These are phyloP conservation scores for Diaporthe helianthi DNA, from an alignment of 2,329 filamentous ascomycete genomes.

Conservation along the genomic window DNA sequence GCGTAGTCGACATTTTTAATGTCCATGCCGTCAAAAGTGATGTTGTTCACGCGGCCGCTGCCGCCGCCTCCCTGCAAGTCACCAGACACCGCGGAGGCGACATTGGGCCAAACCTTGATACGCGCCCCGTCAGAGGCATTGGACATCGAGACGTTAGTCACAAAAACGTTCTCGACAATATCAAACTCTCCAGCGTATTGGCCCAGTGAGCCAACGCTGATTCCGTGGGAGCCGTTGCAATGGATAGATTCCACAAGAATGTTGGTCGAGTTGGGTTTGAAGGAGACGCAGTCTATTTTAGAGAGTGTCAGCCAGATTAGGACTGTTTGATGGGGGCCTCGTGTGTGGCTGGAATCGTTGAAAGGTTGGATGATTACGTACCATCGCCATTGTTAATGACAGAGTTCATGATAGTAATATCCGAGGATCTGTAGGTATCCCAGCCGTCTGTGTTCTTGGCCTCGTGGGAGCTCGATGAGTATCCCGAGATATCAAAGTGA, in stretches of 20 bases:
- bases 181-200: conserved; percentile 70
- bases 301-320: not conserved
- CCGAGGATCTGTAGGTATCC: conserved; percentile 66
- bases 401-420: conserved; percentile 69
- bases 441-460: conserved; percentile 73
- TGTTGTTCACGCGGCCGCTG: conserved; percentile 64
- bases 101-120: conserved; percentile 68
- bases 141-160: conserved; percentile 65
- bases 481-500: conserved; percentile 65
- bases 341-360: too few species aligned
- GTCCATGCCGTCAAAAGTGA: conserved; percentile 64
- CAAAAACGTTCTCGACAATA: conserved; percentile 72
- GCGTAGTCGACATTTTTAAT: conserved; percentile 68
- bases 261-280: conserved; percentile 76
- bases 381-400: conserved; percentile 70
- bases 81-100: conserved; percentile 43
- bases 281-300: conserved; percentile 66
- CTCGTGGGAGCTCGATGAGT: conserved; percentile 54
- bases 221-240: conserved; percentile 76
- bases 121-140: conserved; percentile 71
- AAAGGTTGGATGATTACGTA: not conserved
- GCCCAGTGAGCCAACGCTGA: conserved; percentile 74
- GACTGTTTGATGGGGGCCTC: not conserved
- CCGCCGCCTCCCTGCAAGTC: conserved; percentile 67
- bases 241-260: conserved; percentile 71